These are phyloP conservation scores for Calocybe gambosa DNA, from an alignment of 1,284 basidiomycete species.

Conservation along the genomic window DNA sequence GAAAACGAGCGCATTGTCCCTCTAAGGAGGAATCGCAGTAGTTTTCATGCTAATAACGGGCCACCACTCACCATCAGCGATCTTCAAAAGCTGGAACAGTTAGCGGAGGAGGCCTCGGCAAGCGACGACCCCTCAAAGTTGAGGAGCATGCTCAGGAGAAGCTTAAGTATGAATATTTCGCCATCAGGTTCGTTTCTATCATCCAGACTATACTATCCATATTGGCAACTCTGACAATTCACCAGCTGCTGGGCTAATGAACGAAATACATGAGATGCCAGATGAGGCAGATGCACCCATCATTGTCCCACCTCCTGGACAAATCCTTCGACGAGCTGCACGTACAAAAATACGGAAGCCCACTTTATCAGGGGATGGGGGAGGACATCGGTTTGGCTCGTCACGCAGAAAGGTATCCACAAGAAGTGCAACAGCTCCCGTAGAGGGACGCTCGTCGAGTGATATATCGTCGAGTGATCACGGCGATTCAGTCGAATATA, in stretches of 20 bases:
- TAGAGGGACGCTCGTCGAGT: constrained; percentile 47
- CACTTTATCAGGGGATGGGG: constrained; percentile 69
- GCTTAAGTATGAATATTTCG: constrained; percentile 83
- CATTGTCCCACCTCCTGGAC: constrained; percentile 82
- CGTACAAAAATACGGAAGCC: constrained; percentile 94
- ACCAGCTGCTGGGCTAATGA: constrained; percentile 60
- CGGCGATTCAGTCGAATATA: constrained; percentile 38
- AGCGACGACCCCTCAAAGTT: constrained; percentile 83
- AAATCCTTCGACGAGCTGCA: constrained; percentile 86
- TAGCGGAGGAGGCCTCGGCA: constrained; percentile 83
- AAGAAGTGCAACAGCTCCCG: constrained; percentile 29
- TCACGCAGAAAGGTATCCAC: constrained; percentile 40
- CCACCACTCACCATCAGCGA: constrained; percentile 87
- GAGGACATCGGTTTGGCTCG: constrained; percentile 73
- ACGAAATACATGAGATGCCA: constrained; percentile 55
- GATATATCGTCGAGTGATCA: constrained; percentile 69
- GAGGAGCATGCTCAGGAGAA: constrained; percentile 78
- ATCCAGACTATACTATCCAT: constrained; percentile 12
- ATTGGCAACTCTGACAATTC: constrained; percentile 14
- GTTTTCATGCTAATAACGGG: constrained; percentile 53
- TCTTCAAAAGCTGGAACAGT: constrained; percentile 85
- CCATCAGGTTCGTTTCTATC: constrained; percentile 63
- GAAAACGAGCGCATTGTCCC: constrained; percentile 67
- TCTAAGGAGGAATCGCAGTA: constrained; percentile 60
- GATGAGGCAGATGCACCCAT: constrained; percentile 87